phyloP scores from a whole-genome alignment of 2,329 filamentous ascomycete genomes.

The Monosporascus sp. region DNA sequence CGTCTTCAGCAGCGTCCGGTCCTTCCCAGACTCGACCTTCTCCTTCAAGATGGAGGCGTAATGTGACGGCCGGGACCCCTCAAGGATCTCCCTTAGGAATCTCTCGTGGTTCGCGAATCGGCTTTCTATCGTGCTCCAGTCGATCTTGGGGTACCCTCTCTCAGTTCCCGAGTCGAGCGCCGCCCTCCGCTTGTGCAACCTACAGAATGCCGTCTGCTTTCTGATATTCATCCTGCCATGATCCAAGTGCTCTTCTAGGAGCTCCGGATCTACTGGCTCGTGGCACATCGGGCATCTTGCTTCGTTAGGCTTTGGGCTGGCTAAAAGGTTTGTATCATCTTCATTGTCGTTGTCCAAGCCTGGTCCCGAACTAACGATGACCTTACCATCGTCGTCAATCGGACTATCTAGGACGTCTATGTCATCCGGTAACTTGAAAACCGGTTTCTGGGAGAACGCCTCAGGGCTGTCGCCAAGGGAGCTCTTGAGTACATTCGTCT shows the following conservation, averaged over 20 bases:
- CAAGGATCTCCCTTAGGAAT: constrained; percentile 54
- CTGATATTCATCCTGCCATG: constrained; percentile 46
- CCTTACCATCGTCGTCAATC: constrained; percentile 9
- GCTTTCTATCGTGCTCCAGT: constrained; percentile 58
- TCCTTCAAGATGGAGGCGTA: constrained; percentile 54
- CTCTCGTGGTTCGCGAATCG: constrained; percentile 53
- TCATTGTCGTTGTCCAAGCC: constrained; percentile 9
- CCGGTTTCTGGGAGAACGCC: constrained; percentile 11
- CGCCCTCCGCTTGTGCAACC: constrained; percentile 51
- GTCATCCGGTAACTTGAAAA: constrained; percentile 16
- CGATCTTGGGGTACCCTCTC: constrained; percentile 62
- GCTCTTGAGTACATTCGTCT: constrained; percentile 1
- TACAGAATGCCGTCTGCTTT: constrained; percentile 59
- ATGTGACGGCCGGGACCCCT: constrained; percentile 48
- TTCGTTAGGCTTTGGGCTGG: constrained; percentile 4
- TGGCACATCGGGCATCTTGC: constrained; percentile 63
- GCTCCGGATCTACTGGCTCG: constrained; percentile 46
- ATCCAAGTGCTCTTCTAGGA: constrained; percentile 48
- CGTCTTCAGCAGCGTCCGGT: constrained; percentile 54
- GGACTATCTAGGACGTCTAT: constrained; percentile 17
- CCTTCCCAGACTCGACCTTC: constrained; percentile 51
- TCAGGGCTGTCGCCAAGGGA: constrained; percentile 4
- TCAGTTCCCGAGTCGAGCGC: constrained; percentile 43
- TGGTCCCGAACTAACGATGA: constrained; percentile 1
- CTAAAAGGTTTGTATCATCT: constrained; percentile 11